Evolutionary conservation across 768 basidiomycete species (phyloP), one percentile per base, ranked within the genome.

Genomic region (Leccinum uliginosum): DNA sequence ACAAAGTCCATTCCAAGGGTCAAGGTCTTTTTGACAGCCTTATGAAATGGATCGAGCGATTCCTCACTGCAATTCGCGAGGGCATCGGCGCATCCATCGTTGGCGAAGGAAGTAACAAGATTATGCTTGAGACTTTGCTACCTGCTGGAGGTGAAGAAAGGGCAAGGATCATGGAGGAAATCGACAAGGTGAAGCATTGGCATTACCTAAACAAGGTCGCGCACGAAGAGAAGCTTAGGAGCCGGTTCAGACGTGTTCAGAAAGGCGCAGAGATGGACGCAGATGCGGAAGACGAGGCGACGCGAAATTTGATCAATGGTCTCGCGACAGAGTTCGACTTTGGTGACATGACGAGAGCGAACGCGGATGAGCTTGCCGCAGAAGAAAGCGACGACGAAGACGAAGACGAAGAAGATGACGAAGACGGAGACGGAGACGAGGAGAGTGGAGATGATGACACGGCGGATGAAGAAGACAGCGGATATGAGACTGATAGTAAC

Each of bases 1-100:
- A 99, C 82, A 97, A 96, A 64, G 97, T 99, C 2, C 97, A 99
- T 67, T 87, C 93, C 46, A 98, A 98, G 69, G 97, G 97, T 34
- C 89, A 94, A 66, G 89, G 87, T 21, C 80, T 99, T 12, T 99
- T 99, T 71, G 89, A 94, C 66, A 84, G 81, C 65, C 84, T 99
- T 56, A 98, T 98, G 93, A 82, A 79, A 38, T 99, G 97, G 97
- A 89, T 97, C 71, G 95, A 98, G 72, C 83, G 91, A 34, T 98
- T 98, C 76, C 79, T 98, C 57, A 89, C 89, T 24, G 82, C 90
- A 53, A 83, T 94, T 48, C 89, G 97, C 11, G 93, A 95, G 58
- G 97, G 97, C 5, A 73, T 98, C 6, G 89, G 91, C 4, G 73
- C 76, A 29, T 47, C 43, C 23, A 43, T 38, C 19, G 14, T 23